Percentiles rank a stretch among this genome's conserved stretches.
Evolutionary conservation across 139 green algal genomes (phyloP).

Genomic region (Microglena sp.): DNA sequence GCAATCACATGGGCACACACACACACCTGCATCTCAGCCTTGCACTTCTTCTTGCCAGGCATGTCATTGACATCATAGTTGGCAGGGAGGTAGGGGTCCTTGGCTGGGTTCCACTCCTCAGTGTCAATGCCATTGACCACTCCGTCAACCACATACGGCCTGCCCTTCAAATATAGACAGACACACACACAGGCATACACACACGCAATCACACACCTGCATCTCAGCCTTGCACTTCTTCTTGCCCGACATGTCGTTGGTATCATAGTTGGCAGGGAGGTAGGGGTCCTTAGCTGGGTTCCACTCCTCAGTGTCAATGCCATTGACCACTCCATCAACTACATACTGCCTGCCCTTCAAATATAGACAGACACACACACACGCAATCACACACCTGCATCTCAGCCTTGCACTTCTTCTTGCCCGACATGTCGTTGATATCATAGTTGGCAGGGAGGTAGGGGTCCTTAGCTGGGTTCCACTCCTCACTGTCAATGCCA

Average conservation of each 20-base stretch:
- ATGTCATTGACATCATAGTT: slow-evolving; percentile 40
- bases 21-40: slow-evolving; percentile 46
- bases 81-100: slow-evolving; percentile 44
- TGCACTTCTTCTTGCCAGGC: slow-evolving; percentile 60
- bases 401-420: slow-evolving; percentile 54
- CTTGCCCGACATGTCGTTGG: slow-evolving; percentile 47
- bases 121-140: background rate
- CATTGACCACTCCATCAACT: no score
- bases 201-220: slow-evolving; percentile 15
- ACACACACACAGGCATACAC: slow-evolving; percentile 7
- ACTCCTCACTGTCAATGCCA: slow-evolving; percentile 24
- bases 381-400: slow-evolving; percentile 29
- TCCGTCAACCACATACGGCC: no score
- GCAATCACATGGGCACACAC: background rate
- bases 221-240: slow-evolving; percentile 54
- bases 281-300: slow-evolving; percentile 56
- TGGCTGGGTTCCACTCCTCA: slow-evolving; percentile 58
- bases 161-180: background rate
- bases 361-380: background rate
- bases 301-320: slow-evolving; percentile 36
- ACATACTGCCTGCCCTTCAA: no score
- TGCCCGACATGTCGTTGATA: slow-evolving; percentile 39
- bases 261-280: slow-evolving; percentile 45
- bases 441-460: slow-evolving; percentile 49
- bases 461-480: slow-evolving; percentile 58